Percentiles rank a stretch among this genome's conserved stretches.
These are phyloP conservation scores for Lactarius indigo DNA, from an alignment of 768 basidiomycete genomes.

Conservation along the genomic window DNA sequence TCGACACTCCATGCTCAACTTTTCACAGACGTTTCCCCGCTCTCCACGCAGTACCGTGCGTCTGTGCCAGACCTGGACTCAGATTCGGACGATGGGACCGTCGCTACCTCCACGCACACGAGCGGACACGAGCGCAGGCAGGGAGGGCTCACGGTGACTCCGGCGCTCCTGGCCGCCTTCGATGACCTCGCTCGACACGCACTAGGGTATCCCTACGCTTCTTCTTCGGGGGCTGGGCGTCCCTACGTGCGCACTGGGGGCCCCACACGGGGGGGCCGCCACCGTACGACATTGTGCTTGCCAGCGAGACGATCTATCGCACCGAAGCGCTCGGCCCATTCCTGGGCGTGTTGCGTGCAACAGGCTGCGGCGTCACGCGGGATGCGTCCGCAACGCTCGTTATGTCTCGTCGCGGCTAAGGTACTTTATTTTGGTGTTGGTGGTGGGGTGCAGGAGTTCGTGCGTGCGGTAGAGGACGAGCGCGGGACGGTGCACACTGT, in stretches of 20 bases:
- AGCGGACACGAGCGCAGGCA: conserved; percentile 28
- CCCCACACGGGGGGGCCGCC: conserved; percentile 30
- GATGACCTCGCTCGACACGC: conserved; percentile 47
- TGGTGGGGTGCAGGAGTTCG: conserved; percentile 77
- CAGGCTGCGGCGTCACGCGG: not conserved
- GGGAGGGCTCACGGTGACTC: conserved; percentile 65
- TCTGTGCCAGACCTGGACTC: conserved; percentile 28
- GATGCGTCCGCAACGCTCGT: conserved; percentile 3
- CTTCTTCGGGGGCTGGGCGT: conserved; percentile 79
- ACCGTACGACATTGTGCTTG: conserved; percentile 69
- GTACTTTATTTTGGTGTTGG: conserved; percentile 95
- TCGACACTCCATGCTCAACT: not conserved
- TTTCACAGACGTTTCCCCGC: conserved; percentile 55
- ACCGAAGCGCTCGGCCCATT: conserved; percentile 60
- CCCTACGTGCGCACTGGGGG: conserved; percentile 33
- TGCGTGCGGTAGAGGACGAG: conserved; percentile 45
- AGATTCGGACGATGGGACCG: conserved; percentile 19
- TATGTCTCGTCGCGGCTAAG: conserved; percentile 86
- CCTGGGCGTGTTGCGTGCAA: conserved; percentile 44
- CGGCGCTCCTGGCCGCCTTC: conserved; percentile 64
- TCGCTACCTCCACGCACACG: conserved; percentile 31
- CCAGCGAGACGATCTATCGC: conserved; percentile 92
- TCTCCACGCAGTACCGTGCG: conserved; percentile 48
- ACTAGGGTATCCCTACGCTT: conserved; percentile 64
- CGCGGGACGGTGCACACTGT: conserved; percentile 47